A percentile compares a stretch with the other conserved stretches of the same genome.
Conservation (phyloP, 495 filamentous ascomycete genomes). For the Bacidia rubella region DNA sequence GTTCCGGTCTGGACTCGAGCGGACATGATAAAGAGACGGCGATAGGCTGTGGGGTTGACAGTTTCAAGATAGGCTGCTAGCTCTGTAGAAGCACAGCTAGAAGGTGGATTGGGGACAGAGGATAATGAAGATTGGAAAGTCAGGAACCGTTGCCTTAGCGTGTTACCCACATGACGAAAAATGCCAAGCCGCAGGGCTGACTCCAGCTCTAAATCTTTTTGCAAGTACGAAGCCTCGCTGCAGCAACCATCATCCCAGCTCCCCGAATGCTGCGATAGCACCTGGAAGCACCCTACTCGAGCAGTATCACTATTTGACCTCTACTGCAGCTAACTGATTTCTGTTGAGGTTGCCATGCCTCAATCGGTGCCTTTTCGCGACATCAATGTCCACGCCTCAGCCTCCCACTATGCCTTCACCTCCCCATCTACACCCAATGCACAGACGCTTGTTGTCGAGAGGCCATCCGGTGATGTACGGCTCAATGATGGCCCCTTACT, state of each 20-base stretch:
- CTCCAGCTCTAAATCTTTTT: not conserved
- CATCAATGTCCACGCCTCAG: conserved; percentile 85
- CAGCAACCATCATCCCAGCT: not conserved
- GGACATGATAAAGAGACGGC: conserved; percentile 48
- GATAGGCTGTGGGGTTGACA: not conserved
- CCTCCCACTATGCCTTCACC: conserved; percentile 88
- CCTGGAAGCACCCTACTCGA: not conserved
- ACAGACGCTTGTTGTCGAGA: conserved; percentile 73
- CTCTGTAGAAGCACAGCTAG: not conserved
- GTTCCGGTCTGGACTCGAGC: conserved; percentile 62
- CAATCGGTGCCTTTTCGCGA: conserved; percentile 71
- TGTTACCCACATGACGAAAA: no score
- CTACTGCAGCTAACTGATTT: no score
- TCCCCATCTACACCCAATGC: conserved; percentile 86
- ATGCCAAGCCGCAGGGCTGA: not conserved
- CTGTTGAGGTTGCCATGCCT: not conserved
- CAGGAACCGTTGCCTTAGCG: conserved; percentile 15
- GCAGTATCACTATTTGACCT: not conserved
- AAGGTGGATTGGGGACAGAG: not conserved
- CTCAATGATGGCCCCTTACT: conserved; percentile 65
- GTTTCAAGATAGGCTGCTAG: not conserved
- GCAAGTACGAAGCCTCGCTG: not conserved
- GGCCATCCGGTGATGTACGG: conserved; percentile 83
- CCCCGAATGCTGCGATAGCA: not conserved
- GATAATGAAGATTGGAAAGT: conserved; percentile 1